phyloP scores from a whole-genome alignment of 1,284 basidiomycete species.

The Papiliotrema fonsecae region DNA sequence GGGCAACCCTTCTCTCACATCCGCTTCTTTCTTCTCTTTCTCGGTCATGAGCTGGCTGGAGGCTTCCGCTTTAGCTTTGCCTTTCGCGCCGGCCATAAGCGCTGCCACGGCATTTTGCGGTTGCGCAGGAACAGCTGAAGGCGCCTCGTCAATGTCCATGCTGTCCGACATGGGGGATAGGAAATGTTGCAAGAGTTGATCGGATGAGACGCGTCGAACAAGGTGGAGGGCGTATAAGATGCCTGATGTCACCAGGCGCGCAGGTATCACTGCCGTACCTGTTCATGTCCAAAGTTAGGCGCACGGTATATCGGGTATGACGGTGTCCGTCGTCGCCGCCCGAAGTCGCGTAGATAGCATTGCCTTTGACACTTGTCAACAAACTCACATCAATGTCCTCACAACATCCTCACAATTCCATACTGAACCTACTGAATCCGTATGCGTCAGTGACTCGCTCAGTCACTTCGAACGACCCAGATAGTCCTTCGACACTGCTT shows the following conservation, averaged over 20 bases:
- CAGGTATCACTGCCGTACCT: too few species aligned
- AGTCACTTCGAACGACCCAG: slow-evolving; percentile 56
- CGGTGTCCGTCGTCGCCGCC: too few species aligned
- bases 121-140: slow-evolving; percentile 9
- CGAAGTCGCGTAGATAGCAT: too few species aligned
- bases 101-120: slow-evolving; percentile 40
- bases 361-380: too few species aligned
- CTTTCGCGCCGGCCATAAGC: slow-evolving; percentile 42
- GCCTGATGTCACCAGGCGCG: too few species aligned
- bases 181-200: background rate
- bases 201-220: too few species aligned
- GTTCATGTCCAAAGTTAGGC: too few species aligned
- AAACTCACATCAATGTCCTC: slow-evolving; percentile 4
- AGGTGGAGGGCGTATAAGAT: too few species aligned
- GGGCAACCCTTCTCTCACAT: slow-evolving; percentile 44
- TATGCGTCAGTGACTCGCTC: slow-evolving; percentile 63
- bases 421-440: slow-evolving; percentile 76
- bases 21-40: slow-evolving; percentile 18
- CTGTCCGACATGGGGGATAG: slow-evolving; percentile 7
- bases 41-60: slow-evolving; percentile 11
- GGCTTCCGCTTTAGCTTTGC: slow-evolving; percentile 34
- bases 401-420: slow-evolving; percentile 36
- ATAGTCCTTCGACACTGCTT: slow-evolving; percentile 38
- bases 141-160: slow-evolving; percentile 17
- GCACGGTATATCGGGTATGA: too few species aligned